Base-by-base conservation (phyloP, 2,329 filamentous ascomycete species). In the Cercospora citrullina region DNA sequence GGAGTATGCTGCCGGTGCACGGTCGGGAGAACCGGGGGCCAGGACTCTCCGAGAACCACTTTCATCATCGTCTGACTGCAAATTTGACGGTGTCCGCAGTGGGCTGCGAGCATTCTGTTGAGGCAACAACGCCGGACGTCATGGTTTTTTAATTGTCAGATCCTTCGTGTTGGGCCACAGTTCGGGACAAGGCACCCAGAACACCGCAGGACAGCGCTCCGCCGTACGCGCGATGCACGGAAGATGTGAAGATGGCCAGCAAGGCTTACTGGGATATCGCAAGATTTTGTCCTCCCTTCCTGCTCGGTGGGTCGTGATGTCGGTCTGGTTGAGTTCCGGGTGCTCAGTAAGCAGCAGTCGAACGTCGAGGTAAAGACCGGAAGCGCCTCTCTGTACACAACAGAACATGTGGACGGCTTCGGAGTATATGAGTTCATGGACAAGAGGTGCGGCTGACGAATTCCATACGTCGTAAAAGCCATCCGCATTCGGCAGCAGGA, bases 11-110 rank as follows among this genome's bases (percentile, higher is more conserved):
- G n/a, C 42, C 48, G 48, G 48, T n/a, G 5, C 48, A 53, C 48
- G 21, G 48, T 7, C 48, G 48, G 48, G 10, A 23, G 48, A 53
- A 53, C 21, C 21, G 48, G 48, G 48, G 48, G 18, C 21, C 21
- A 53, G 5, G 18, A 48, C n/a, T 48, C 48, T 53, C 21, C 18
- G 23, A 53, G 12, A 23, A 53, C 21, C 48, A 53, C 48, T 23
- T 53, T 53, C 48, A 53, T 53, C 48, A 53, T 53, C 48, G 48
- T 26, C 48, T 53, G 48, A 53, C 42, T 48, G 42, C 42, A 48
- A 48, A 48, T 48, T 21, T 53, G 21, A 53, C 21, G 48, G 48
- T 53, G 48, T 53, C 48, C 48, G 48, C 48, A 53, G 48, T 53
- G 48, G 48, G 23, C 48, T 53, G 48, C 21, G 21, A 53, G 48